Evolutionary conservation across 2,329 filamentous ascomycete species (phyloP), one percentile per base, ranked within the genome.

Genomic region (Microcera coccophila): DNA sequence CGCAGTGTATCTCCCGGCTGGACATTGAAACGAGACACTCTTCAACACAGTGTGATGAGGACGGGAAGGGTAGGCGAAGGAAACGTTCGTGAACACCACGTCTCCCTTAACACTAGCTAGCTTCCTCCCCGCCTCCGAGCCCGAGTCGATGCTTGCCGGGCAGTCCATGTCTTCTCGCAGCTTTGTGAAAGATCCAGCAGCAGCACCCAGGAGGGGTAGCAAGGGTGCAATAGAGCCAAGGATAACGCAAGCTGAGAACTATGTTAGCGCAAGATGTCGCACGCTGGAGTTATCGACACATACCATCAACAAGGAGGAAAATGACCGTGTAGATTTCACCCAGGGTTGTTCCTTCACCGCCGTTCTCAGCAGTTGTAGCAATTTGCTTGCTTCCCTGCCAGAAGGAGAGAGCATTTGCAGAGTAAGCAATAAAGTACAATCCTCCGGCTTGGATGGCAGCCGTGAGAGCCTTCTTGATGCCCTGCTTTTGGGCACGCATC

Each of bases 351-450:
- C 62, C 62, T 19, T 57, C 48, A 1, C 55, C 55, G 17, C 60
- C 58, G 3, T 65, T 63, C 3, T 62, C 59, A 7, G 68, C 62
- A 2, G 67, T 59, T 5, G 65, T 59, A 14, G 67, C 67, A 50
- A 74, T 73, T 39, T 73, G 73, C 26, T 67, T 70, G 48, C 78
- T 81, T 36, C 82, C 82, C 58, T 84, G 75, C 79, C 81, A 86
- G 56, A 84, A 85, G 0, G 82, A 79, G 12, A 86, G 67, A 2
- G 79, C 80, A 57, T 85, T 85, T 5, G 79, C 80, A 2, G 79
- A 74, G 50, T 83, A 85, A 4, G 81, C 79, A 49, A 86, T 77
- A 49, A 86, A 85, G 58, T 84, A 86, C 5, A 85, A 64, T 14
- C 76, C 60, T 9, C 81, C 81, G 7, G 78, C 71, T 55, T 84